Base-by-base conservation (phyloP, 2,329 filamentous ascomycete species). In the Aspergillus hiratsukae region DNA sequence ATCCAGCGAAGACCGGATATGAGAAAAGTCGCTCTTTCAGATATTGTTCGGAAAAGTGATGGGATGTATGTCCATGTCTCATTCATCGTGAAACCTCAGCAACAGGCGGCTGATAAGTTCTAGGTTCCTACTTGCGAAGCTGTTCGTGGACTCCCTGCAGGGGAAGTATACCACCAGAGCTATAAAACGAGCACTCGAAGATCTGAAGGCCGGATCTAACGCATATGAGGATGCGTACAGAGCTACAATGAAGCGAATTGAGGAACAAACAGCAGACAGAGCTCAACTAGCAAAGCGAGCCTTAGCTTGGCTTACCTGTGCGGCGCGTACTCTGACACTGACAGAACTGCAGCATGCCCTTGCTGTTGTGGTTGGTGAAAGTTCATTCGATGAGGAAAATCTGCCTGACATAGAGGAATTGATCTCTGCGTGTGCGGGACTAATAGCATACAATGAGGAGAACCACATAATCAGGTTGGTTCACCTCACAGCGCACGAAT, bases 401-500 rank as follows among this genome's bases (percentile, higher is more conserved):
- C 49, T 72, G 7, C 40, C 57, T 23, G 48, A 54, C 11, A 29
- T 56, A 29, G 51, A 57, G 25, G 31, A 49, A 14, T 43, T 40
- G 48, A 48, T 66, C 11, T 65, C 64, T 1, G 60, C 60, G 4
- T 69, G 68, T 59, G 60, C 58, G 8, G 68, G 66, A 10, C 52
- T 69, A 14, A 57, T 68, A 21, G 54, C 48, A 8, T 45, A 64
- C n/a, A 63, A 68, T 49, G 37, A 60, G 19, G 40, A 66, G 31
- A 62, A 54, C 27, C 29, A 56, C 19, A 54, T 64, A 6, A 56
- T 69, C 37, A 61, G 59, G 4, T 54, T 69, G n/a, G 59, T 78
- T 4, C 78, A 81, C 60, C 77, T 78, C 53, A 80, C 79, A 0
- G 71, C 78, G 1, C 75, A 80, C 48, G 71, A 80, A 51, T 82